Evolutionary conservation across 73 alveolate species (phyloP), one percentile per base, ranked within the genome.

Genomic region (Paramecium sonneborni): DNA sequence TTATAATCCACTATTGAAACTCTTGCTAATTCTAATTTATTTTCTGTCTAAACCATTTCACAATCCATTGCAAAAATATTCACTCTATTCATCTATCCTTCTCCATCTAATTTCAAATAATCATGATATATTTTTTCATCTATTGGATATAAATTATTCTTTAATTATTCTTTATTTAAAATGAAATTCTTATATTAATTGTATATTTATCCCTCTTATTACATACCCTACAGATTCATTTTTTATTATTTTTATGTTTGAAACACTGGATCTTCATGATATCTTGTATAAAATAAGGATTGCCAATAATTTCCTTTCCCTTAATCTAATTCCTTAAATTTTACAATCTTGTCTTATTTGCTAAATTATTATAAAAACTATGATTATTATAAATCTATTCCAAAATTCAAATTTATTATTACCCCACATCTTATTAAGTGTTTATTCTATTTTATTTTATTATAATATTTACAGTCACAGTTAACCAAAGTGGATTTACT

Each of bases 11-110:
- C 98, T 56, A 96, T 95, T 3, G 97, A 86, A 15, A 95, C 96
- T 68, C 99, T 90, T 6, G 98, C 98, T 8, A 94, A 94, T 55
- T 92, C 95, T 55, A 85, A 72, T 72, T 56, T 86, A 30, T 87
- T 35, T 39, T 86, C 94, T 9, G 93, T 76, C 62, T 95, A 92
- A 21, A 96, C 97, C 99, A 96, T 96, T 82, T 96, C 99, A 56
- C 99, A 96, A 94, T 96, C 99, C 18, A 96, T 38, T 1, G 97
- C 96, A 6, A 96, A 94, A 4, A 95, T 85, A 58, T 92, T 62
- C 6, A 32, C 39, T 11, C 62, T 82, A 41, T 76, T 39, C n/a
- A 28, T 14, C 20, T 57, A 15, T 1, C n/a, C 48, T 37, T 86
- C 52, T 35, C 55, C 56, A 57, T 34, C 41, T 18, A 34, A 34